phyloP scores from a whole-genome alignment of 2,329 filamentous ascomycete species.

The Arthrobotrys iridis region DNA sequence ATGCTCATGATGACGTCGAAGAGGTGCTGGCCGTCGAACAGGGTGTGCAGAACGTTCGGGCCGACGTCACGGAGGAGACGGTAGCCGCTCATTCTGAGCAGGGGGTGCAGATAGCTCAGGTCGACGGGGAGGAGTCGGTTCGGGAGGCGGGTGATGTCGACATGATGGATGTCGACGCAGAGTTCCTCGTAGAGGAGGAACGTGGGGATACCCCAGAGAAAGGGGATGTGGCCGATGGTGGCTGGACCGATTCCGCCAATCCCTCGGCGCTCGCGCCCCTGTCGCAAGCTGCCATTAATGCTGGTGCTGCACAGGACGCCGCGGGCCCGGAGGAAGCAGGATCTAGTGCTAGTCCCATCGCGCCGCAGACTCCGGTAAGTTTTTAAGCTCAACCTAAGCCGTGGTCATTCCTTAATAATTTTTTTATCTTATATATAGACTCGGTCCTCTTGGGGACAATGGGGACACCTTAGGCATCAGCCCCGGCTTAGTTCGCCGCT shows the following conservation, averaged over 20 bases:
- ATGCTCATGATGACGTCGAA: too few relatives aligned
- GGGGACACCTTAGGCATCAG: constrained; percentile 29
- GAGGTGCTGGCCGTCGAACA: too few relatives aligned
- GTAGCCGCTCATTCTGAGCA: neutral
- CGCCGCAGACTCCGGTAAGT: constrained; percentile 28
- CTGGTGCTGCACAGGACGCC: constrained; percentile 16
- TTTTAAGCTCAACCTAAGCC: neutral
- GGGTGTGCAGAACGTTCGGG: too few relatives aligned
- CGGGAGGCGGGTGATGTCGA: neutral
- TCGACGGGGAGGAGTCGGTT: constrained; percentile 31
- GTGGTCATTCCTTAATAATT: neutral
- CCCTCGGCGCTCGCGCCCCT: constrained; percentile 34
- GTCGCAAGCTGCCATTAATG: constrained; percentile 48
- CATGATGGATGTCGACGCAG: constrained; percentile 30
- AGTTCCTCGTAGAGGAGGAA: constrained; percentile 26
- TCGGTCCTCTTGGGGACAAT: constrained; percentile 4
- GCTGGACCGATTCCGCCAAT: constrained; percentile 1
- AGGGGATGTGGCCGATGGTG: neutral
- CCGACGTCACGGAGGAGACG: too few relatives aligned
- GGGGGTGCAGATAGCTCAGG: neutral
- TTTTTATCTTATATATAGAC: constrained; percentile 1
- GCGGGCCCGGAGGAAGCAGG: neutral
- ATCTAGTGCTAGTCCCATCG: neutral
- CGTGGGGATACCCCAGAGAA: constrained; percentile 28
- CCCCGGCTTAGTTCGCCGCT: constrained; percentile 32